Conservation (phyloP, 148 eudicot genomes). For the Drosera capensis region DNA sequence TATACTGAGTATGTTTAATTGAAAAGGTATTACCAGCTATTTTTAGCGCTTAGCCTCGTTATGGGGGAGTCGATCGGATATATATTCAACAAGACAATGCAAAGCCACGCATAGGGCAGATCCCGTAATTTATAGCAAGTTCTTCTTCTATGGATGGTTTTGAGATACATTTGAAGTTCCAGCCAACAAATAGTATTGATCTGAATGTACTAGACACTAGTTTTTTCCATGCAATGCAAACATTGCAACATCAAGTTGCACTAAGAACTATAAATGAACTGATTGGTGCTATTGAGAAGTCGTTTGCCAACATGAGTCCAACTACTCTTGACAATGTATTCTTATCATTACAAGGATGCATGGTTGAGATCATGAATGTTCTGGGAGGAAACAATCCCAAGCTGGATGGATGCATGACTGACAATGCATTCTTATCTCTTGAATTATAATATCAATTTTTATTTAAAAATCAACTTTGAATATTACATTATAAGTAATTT, state of each 20-base stretch:
- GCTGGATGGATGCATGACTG: no score
- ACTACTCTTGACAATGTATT: background rate
- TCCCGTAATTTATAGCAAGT: background rate
- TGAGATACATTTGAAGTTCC: background rate
- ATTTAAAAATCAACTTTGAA: no score
- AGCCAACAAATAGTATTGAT: background rate
- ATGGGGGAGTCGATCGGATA: background rate
- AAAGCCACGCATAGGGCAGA: background rate
- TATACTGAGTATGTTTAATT: conserved; percentile 5
- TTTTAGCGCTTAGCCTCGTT: background rate
- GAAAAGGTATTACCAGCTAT: conserved; percentile 8
- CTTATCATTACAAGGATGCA: background rate
- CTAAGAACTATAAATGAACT: background rate
- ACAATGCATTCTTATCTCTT: no score
- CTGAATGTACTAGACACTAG: background rate
- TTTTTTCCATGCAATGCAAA: background rate
- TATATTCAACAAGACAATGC: background rate
- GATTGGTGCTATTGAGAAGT: background rate
- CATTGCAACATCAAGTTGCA: background rate
- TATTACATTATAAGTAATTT: no score
- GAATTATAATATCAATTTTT: no score
- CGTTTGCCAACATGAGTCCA: background rate
- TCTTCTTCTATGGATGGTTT: background rate
- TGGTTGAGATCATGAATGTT: background rate
- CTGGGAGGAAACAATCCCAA: background rate